Evolutionary conservation across 2,329 filamentous ascomycete genomes (phyloP).

Genomic region (Exophiala xenobiotica): DNA sequence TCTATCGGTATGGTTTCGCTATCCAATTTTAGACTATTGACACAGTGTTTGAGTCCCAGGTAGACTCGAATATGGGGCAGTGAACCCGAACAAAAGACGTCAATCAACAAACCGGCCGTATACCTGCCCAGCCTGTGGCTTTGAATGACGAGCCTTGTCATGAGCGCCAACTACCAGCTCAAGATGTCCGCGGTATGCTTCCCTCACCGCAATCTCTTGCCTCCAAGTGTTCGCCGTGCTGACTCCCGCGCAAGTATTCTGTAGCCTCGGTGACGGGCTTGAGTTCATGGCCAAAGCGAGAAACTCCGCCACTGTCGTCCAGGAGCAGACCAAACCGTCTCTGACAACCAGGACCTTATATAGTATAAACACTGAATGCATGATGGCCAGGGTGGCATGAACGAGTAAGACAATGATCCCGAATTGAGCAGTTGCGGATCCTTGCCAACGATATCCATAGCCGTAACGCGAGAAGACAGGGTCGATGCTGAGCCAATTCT

Average conservation of each 20-base stretch:
- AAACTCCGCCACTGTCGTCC: slow-evolving; percentile 21
- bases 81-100: background rate
- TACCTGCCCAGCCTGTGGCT: slow-evolving; percentile 3
- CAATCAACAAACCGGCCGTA: slow-evolving; percentile 13
- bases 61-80: no score
- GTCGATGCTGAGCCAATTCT: slow-evolving; percentile 18
- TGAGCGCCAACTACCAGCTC: slow-evolving; percentile 22
- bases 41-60: no score
- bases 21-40: no score
- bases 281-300: slow-evolving; percentile 23
- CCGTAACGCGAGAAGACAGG: slow-evolving; percentile 21
- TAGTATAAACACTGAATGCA: slow-evolving; percentile 15
- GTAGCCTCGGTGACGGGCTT: slow-evolving; percentile 15
- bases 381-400: slow-evolving; percentile 7
- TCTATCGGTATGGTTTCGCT: no score
- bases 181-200: slow-evolving; percentile 17
- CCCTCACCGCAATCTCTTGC: slow-evolving; percentile 18
- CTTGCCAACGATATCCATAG: slow-evolving; percentile 22
- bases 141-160: slow-evolving; percentile 9
- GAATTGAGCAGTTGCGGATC: slow-evolving; percentile 20
- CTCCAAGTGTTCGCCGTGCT: slow-evolving; percentile 16
- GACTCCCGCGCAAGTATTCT: slow-evolving; percentile 24
- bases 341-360: slow-evolving; percentile 15
- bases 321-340: slow-evolving; percentile 20
- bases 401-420: slow-evolving; percentile 22